Base-by-base conservation (phyloP, 768 basidiomycete species). In the Hortiboletus flavorubellus region DNA sequence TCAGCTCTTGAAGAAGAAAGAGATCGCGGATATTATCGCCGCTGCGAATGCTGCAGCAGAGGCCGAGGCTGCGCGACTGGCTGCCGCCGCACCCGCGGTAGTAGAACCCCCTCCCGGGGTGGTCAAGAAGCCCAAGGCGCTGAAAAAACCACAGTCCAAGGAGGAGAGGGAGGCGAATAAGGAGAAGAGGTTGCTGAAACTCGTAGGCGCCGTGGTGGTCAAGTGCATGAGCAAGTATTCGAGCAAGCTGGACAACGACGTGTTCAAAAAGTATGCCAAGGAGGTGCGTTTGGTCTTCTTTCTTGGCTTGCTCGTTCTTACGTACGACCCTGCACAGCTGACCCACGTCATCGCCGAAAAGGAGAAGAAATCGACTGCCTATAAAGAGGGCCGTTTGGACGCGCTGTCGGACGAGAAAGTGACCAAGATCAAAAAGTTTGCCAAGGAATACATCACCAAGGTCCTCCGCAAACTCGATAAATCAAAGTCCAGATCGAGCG, bases 181-280 rank as follows among this genome's bases (percentile, higher is more conserved):
- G 77, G 93, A 97, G 74, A 95, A 93, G 79, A 73, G 82, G 57
- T 66, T 97, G 59, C 66, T 85, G 60, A 91, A 91, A 68, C 78
- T 98, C 35, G 84, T 98, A 16, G 90, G 93, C 8, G 84, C 85
- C 2, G 85, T 96, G 7, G 96, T 99, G 39, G 96, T 99, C 38
- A 89, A 86, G 71, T 85, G 79, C 54, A 94, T 98, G 93, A 89
- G 86, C 54, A 97, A 94, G 75, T 86, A 98, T 66, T 78, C 84
- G 48, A 78, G 85, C 51, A 74, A 84, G 43, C 80, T 97, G 69
- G 81, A 85, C 52, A 80, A 82, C 47, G 93, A 97, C 8, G 69
- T 78, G 50, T 98, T 98, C 81, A 99, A 99, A 79, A 86, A 87
- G 67, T 85, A 97, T 67, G 97, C 97, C 3, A 93, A 93, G 68